Conservation (phyloP, 495 filamentous ascomycete species). For the Trichoderma gamsii region DNA sequence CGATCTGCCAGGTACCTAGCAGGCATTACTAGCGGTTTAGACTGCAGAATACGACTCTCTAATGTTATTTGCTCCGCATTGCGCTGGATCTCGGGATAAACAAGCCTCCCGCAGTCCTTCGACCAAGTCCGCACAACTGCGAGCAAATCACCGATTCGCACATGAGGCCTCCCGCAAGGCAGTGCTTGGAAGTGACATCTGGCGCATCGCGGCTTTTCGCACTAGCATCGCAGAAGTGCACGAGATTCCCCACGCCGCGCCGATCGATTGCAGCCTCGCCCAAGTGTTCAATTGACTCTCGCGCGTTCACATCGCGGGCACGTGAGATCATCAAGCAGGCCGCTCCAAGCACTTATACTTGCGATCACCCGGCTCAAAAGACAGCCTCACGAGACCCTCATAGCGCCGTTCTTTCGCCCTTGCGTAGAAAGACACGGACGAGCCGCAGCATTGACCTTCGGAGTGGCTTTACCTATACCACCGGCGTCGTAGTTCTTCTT, state of each 20-base stretch:
- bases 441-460: neutral
- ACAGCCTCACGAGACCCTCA: neutral
- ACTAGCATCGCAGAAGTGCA: neutral
- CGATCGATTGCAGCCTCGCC: neutral
- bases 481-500: neutral
- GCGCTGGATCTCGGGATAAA: too few species aligned
- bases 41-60: too few species aligned
- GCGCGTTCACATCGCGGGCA: neutral
- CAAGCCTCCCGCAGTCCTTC: neutral
- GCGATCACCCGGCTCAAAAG: neutral
- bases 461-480: neutral
- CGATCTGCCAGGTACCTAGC: too few species aligned
- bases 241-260: neutral
- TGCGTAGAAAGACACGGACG: neutral
- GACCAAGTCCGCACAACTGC: neutral
- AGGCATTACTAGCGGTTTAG: too few species aligned
- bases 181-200: neutral
- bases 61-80: too few species aligned
- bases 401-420: neutral
- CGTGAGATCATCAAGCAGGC: neutral
- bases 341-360: neutral
- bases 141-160: neutral
- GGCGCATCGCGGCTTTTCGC: neutral
- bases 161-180: conserved; percentile 3
- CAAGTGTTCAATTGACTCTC: neutral